These are phyloP conservation scores for Colletotrichum sp. DNA, from an alignment of 2,329 filamentous ascomycete genomes.

Conservation along the genomic window DNA sequence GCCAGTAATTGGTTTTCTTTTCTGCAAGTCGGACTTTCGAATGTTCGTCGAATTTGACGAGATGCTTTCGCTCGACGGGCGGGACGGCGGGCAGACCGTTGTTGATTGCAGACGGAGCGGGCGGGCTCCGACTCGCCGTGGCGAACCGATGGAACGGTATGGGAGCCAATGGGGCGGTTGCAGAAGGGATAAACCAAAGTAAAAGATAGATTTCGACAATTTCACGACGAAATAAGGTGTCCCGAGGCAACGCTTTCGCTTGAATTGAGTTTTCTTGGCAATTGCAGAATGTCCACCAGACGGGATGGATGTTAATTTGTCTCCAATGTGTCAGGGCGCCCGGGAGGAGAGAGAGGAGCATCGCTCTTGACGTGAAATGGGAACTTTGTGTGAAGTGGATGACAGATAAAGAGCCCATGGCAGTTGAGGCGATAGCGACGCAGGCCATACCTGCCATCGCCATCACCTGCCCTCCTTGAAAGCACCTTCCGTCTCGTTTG, in stretches of 20 bases:
- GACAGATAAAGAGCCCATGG: background rate
- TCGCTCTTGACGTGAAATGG: background rate
- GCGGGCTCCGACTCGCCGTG: background rate
- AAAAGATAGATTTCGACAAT: background rate
- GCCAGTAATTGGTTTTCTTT: background rate
- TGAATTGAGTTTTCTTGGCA: constrained; percentile 6
- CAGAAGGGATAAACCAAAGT: background rate
- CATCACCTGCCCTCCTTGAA: background rate
- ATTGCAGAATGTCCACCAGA: background rate
- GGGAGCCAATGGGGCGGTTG: background rate
- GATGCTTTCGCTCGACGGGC: background rate
- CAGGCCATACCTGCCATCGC: background rate
- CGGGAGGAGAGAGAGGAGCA: background rate
- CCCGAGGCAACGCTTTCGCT: background rate
- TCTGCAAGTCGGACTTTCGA: background rate
- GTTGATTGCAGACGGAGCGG: background rate
- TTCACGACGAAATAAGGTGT: background rate
- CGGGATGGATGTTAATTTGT: background rate
- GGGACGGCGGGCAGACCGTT: background rate
- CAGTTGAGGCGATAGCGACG: background rate
- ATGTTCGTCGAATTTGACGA: background rate
- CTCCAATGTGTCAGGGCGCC: background rate
- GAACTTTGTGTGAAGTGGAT: background rate
- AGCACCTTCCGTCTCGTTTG: background rate
- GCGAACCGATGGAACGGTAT: background rate